Evolutionary conservation across 306 rosid genomes (phyloP).

Genomic region (Pterocarpus santalinus): DNA sequence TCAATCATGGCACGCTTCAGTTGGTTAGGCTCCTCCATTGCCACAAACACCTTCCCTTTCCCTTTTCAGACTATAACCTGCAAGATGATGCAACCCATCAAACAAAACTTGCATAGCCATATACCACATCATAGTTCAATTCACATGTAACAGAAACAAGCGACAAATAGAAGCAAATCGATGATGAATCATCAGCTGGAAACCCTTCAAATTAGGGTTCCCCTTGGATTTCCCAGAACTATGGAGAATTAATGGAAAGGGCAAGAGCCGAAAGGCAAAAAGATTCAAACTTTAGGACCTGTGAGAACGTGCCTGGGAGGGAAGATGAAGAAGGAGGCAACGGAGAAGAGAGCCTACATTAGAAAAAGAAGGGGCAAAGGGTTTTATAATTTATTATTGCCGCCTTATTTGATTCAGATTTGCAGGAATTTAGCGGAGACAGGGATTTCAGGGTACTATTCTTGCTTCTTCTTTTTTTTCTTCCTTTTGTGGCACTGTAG

Average conservation of each 20-base stretch:
- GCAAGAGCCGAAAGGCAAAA: neutral
- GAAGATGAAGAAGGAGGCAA: constrained; percentile 14
- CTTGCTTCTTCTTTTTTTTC: neutral
- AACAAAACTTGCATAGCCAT: constrained; percentile 13
- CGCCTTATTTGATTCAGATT: constrained; percentile 44
- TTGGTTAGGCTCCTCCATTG: constrained; percentile 81
- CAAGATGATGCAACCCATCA: neutral
- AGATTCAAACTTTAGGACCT: neutral
- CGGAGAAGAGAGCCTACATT: constrained; percentile 43
- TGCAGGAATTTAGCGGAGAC: neutral
- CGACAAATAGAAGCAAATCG: neutral
- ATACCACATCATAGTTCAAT: neutral
- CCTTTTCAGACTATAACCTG: constrained; percentile 49
- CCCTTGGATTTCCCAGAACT: constrained; percentile 1
- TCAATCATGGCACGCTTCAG: constrained; percentile 73
- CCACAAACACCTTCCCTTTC: constrained; percentile 42
- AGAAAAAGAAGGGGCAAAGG: neutral
- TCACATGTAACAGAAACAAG: neutral
- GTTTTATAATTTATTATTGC: constrained; percentile 21
- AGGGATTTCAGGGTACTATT: neutral
- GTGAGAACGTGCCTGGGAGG: constrained; percentile 37
- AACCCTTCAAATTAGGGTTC: constrained; percentile 46
- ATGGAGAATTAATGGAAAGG: neutral
- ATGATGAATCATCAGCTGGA: neutral
- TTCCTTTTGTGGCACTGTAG: neutral